phyloP scores from a whole-genome alignment of 129 eudicot species.

The Flaveria sonorensis region DNA sequence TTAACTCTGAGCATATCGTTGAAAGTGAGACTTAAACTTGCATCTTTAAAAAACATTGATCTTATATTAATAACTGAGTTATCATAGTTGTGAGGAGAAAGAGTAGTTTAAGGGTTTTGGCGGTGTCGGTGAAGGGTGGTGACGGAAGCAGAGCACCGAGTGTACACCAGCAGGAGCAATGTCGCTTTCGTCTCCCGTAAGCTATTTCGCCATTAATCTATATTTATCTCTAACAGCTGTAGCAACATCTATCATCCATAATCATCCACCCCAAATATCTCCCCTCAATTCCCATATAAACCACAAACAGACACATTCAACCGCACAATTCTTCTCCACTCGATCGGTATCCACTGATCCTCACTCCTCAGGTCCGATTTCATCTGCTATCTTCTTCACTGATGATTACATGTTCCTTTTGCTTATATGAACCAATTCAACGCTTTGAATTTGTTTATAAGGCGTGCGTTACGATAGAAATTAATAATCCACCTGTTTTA shows the following conservation, averaged over 20 bases:
- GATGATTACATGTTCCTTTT: neutral
- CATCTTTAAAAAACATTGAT: too few species aligned
- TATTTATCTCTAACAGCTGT: neutral
- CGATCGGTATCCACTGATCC: neutral
- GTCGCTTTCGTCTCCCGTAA: slow-evolving; percentile 25
- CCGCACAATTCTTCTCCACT: slow-evolving; percentile 8
- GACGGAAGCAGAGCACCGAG: slow-evolving; percentile 7
- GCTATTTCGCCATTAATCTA: slow-evolving; percentile 2
- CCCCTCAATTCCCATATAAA: neutral
- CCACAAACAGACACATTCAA: neutral
- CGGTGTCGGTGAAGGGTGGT: neutral
- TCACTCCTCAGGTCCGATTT: slow-evolving; percentile 6
- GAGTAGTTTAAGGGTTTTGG: neutral
- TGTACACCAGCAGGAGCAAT: slow-evolving; percentile 12
- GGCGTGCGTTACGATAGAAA: neutral
- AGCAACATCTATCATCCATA: neutral
- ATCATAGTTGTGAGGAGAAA: too few species aligned
- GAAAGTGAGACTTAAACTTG: too few species aligned
- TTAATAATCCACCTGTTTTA: neutral
- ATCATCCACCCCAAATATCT: neutral
- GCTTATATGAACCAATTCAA: neutral
- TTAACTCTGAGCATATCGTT: too few species aligned
- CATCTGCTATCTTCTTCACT: slow-evolving; percentile 4
- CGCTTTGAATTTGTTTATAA: neutral
- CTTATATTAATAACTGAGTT: too few species aligned